Conservation (phyloP, 805 yeast species). For the Candida yuanshanica region DNA sequence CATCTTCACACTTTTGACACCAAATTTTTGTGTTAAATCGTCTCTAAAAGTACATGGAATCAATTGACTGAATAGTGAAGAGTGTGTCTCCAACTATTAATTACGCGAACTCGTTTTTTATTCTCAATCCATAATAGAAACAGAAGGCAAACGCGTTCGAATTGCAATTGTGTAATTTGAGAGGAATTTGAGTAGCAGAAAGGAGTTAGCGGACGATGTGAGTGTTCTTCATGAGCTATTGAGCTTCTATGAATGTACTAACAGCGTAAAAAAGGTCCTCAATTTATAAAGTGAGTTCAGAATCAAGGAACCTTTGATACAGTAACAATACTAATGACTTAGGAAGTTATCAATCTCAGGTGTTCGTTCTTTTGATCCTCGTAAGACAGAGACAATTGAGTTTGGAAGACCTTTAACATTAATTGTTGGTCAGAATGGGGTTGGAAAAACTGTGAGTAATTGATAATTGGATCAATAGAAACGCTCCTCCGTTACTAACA, state of each 20-base stretch:
- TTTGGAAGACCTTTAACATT: constrained; percentile 88
- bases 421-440: constrained; percentile 93
- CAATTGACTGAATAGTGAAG: no score
- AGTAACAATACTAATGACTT: background rate
- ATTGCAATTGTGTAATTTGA: no score
- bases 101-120: no score
- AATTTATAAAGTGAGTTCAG: constrained; percentile 17
- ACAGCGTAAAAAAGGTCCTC: constrained; percentile 19
- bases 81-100: no score
- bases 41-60: no score
- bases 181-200: background rate
- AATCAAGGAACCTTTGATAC: background rate
- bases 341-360: constrained; percentile 73
- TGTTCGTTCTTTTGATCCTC: constrained; percentile 85
- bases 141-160: no score
- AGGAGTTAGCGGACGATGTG: background rate
- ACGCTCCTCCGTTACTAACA: background rate
- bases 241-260: no score
- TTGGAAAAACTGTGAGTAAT: constrained; percentile 72
- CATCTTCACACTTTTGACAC: no score
- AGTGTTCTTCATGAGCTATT: no score
- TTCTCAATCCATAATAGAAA: no score
- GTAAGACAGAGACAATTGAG: constrained; percentile 76
- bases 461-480: background rate
- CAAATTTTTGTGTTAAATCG: no score